Base-by-base conservation (phyloP, 129 eudicot species). In the Calendula officinalis region DNA sequence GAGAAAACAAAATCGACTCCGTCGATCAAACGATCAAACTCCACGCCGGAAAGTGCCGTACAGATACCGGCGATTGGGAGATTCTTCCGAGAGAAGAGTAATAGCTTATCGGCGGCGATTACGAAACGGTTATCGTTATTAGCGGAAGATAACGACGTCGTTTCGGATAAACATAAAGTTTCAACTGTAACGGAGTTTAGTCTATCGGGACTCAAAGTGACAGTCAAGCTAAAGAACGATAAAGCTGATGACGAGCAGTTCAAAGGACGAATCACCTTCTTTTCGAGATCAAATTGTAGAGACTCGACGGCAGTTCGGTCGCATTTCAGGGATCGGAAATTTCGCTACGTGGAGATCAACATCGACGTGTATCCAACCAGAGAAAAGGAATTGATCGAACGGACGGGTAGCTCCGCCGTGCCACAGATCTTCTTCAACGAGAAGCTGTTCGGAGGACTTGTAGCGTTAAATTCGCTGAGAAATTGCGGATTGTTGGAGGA, bases 351-450 rank as follows among this genome's bases (percentile, higher is more conserved):
- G 33, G 99, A 94, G 68, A 94, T 94, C 50, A 94, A 94, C 62
- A 61, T 94, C 13, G 99, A 94, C 73, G 99, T 94, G 75, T 94
- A 71, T 65, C 85, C 95, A 6, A 30, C 65, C 4, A 63, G 96
- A 46, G 92, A 86, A 69, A 77, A 77, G 83, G 98, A 91, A 57
- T 39, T 94, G 75, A 54, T 75, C 51, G 77, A 81, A 60, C 81
- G 87, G 15, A 83, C 92, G 2, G 92, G 96, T 30, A 68, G 79
- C 62, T 38, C 75, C 14, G 66, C 82, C 2, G 99, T 94, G 66
- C 99, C 99, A 4, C 91, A 88, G 70, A 80, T 94, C 1, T 94
- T 94, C 55, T 83, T 88, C 67, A 94, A 94, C 71, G 97, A 88
- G 74, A 86, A 85, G 57, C 47, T 85, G 37, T 72, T 94, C 45